Percentiles rank a stretch among this genome's conserved stretches.
Evolutionary conservation across 345 rosid species (phyloP).

Genomic region (Carallia pectinifolia): DNA sequence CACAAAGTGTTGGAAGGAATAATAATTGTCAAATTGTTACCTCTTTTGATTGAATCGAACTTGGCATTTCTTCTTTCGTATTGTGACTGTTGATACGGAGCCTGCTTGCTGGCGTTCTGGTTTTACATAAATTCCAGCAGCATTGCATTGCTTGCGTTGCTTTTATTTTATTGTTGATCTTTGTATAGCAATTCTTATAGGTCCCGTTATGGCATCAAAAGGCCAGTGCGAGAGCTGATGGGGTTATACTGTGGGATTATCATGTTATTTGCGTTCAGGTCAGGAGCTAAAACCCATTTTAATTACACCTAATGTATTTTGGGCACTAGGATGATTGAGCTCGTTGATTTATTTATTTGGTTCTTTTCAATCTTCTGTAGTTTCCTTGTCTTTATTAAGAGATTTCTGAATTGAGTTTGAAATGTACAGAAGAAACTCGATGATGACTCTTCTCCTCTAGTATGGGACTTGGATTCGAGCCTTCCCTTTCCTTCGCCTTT

Average conservation of each 20-base stretch:
- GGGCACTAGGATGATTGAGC: constrained; percentile 4
- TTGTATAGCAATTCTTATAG: constrained; percentile 30
- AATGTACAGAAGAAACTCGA: constrained; percentile 50
- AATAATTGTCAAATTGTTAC: background rate
- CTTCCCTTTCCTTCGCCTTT: constrained; percentile 79
- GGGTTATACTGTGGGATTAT: constrained; percentile 82
- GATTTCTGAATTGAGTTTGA: background rate
- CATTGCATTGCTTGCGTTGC: background rate
- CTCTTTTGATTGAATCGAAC: background rate
- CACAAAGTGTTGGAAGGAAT: background rate
- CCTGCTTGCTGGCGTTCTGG: background rate
- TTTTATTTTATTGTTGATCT: background rate
- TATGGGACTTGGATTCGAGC: constrained; percentile 86
- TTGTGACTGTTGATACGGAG: background rate
- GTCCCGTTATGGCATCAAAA: constrained; percentile 93
- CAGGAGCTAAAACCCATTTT: background rate
- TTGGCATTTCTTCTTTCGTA: background rate
- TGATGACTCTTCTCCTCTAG: constrained; percentile 41
- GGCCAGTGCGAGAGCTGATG: constrained; percentile 82
- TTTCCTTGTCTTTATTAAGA: background rate
- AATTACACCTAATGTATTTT: background rate
- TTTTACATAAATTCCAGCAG: background rate
- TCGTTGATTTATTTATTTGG: background rate
- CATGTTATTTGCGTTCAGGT: constrained; percentile 88
- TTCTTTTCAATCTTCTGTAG: constrained; percentile 1